Conservation (phyloP, 495 filamentous ascomycete genomes). For the Paragyromitra xinjiangensis region DNA sequence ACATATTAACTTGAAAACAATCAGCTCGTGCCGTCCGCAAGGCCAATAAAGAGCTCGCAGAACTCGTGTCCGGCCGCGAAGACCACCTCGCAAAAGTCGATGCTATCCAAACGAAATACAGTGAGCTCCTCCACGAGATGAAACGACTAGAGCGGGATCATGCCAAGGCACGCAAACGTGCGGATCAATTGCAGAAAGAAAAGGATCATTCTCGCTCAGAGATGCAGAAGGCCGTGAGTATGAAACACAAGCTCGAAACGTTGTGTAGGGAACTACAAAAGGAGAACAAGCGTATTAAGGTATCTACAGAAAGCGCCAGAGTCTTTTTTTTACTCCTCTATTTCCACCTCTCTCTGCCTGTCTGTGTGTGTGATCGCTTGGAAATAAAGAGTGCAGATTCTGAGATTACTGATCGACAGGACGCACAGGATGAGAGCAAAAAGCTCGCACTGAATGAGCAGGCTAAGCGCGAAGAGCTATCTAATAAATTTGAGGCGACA, state of each 20-base stretch:
- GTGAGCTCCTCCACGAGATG: conserved; percentile 90
- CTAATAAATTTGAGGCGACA: conserved; percentile 79
- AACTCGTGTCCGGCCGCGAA: conserved; percentile 57
- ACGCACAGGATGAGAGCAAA: conserved; percentile 83
- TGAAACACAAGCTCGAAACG: conserved; percentile 96
- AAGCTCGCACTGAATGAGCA: conserved; percentile 83
- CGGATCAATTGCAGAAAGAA: conserved; percentile 94
- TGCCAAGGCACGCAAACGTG: conserved; percentile 92
- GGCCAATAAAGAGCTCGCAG: conserved; percentile 76
- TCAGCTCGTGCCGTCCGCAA: conserved; percentile 86
- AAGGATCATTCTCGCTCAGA: conserved; percentile 88
- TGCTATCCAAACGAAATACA: conserved; percentile 85
- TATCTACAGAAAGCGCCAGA: conserved; percentile 56
- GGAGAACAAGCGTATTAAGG: conserved; percentile 98
- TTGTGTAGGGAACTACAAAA: conserved; percentile 89
- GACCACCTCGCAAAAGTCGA: conserved; percentile 71
- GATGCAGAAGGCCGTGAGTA: conserved; percentile 81
- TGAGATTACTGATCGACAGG: conserved; percentile 52
- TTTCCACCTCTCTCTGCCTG: neutral
- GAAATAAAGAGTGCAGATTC: conserved; percentile 26
- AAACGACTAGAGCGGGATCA: conserved; percentile 93
- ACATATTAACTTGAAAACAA: conserved; percentile 20
- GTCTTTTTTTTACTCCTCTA: neutral
- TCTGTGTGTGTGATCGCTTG: neutral
- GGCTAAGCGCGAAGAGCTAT: conserved; percentile 80